These are phyloP conservation scores for Tagetes patula DNA, from an alignment of 129 eudicot species.

Conservation along the genomic window DNA sequence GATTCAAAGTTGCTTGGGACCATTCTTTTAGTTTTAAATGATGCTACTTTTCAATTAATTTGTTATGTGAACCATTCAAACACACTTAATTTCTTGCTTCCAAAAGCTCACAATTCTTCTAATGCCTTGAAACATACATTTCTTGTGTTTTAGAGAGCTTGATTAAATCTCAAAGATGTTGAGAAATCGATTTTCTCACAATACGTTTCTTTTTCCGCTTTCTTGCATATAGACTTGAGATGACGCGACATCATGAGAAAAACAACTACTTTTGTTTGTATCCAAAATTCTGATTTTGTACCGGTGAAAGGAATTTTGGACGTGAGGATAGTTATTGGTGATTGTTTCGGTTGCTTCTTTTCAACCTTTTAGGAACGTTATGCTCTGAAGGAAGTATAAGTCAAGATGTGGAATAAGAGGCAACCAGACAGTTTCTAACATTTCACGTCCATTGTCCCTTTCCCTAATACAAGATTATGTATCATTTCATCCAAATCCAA, in stretches of 20 bases:
- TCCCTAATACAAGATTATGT: conserved; percentile 25
- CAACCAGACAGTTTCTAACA: background rate
- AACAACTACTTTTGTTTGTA: background rate
- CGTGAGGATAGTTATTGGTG: conserved; percentile 22
- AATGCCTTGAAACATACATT: background rate
- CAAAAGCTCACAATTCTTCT: background rate
- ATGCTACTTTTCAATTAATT: conserved; percentile 15
- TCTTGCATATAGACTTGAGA: background rate
- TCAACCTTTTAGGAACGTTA: background rate
- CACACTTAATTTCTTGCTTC: conserved; percentile 12
- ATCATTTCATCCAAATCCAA: background rate
- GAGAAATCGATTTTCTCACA: background rate
- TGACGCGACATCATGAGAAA: background rate
- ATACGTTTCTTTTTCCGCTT: background rate
- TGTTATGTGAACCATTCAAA: conserved; percentile 14
- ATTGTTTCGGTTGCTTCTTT: conserved; percentile 6
- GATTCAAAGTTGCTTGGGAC: conserved; percentile 37
- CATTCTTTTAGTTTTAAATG: conserved; percentile 33
- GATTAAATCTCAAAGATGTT: background rate
- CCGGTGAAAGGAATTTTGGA: conserved; percentile 35
- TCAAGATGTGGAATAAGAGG: background rate
- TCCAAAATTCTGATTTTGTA: conserved; percentile 27
- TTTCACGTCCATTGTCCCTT: conserved; percentile 46
- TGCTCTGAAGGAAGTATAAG: conserved; percentile 5
- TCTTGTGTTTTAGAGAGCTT: conserved; percentile 10